phyloP scores from a whole-genome alignment of 2,329 filamentous ascomycete genomes.

The Colletotrichum sp. region DNA sequence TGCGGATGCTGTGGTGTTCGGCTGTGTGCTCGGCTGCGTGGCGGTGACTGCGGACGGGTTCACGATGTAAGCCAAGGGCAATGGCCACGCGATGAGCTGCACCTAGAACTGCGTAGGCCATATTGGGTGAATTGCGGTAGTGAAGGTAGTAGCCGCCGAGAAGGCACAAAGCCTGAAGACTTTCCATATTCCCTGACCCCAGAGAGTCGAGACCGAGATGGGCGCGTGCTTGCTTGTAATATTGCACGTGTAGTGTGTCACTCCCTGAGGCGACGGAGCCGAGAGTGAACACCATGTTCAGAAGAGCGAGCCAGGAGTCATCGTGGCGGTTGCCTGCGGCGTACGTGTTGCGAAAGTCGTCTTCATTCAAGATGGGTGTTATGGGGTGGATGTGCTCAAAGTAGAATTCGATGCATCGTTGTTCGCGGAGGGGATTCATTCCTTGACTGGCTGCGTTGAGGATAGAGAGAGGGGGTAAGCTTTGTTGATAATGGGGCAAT shows the following conservation, averaged over 20 bases:
- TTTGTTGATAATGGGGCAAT: slow-evolving; percentile 35
- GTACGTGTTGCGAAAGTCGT: slow-evolving; percentile 47
- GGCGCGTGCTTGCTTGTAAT: slow-evolving; percentile 59
- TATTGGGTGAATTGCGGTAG: slow-evolving; percentile 28
- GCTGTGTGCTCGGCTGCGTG: background rate
- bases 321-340: slow-evolving; percentile 53
- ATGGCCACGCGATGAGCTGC: slow-evolving; percentile 24
- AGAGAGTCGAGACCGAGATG: slow-evolving; percentile 61
- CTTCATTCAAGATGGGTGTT: slow-evolving; percentile 65
- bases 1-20: slow-evolving; percentile 1
- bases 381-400: slow-evolving; percentile 66
- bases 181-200: slow-evolving; percentile 41
- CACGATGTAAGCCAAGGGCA: slow-evolving; percentile 24
- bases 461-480: slow-evolving; percentile 26
- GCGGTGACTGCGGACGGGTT: background rate
- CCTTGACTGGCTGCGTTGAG: slow-evolving; percentile 41
- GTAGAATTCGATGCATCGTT: slow-evolving; percentile 60
- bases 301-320: slow-evolving; percentile 62
- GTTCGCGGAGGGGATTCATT: slow-evolving; percentile 35
- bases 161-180: slow-evolving; percentile 24
- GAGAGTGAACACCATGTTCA: slow-evolving; percentile 68
- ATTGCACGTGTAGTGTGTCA: slow-evolving; percentile 60
- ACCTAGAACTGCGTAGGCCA: slow-evolving; percentile 25
- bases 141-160: slow-evolving; percentile 26
- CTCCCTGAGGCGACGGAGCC: slow-evolving; percentile 64